Evolutionary conservation across 495 filamentous ascomycete genomes (phyloP).

Genomic region (Darksidea phi): DNA sequence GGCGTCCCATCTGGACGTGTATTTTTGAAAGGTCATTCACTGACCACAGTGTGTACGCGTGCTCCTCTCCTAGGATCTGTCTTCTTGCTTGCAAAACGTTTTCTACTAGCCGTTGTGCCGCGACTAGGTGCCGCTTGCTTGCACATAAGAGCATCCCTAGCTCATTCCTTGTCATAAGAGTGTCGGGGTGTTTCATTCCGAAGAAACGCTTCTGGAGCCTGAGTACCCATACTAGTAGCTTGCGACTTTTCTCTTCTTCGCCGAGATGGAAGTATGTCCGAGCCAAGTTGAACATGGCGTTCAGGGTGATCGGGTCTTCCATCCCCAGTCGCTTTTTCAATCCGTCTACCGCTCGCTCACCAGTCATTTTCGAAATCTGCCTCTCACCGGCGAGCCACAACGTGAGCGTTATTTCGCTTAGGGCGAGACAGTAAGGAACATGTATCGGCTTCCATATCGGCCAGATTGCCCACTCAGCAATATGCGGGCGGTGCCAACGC

Average conservation of each 20-base stretch:
- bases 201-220: constrained; percentile 39
- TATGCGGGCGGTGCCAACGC: constrained; percentile 13
- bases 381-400: constrained; percentile 21
- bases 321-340: constrained; percentile 32
- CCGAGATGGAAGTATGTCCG: constrained; percentile 28
- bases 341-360: constrained; percentile 28
- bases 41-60: constrained; percentile 38
- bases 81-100: constrained; percentile 39
- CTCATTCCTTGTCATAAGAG: constrained; percentile 40
- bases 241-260: constrained; percentile 27
- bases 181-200: constrained; percentile 40
- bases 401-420: constrained; percentile 2
- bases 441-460: constrained; percentile 33
- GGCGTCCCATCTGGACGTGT: constrained; percentile 35
- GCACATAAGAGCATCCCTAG: constrained; percentile 8
- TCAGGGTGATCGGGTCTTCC: constrained; percentile 37
- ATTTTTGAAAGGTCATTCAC: constrained; percentile 43
- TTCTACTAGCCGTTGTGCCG: constrained; percentile 21
- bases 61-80: constrained; percentile 43
- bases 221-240: constrained; percentile 36
- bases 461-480: constrained; percentile 26
- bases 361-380: constrained; percentile 33
- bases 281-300: constrained; percentile 38
- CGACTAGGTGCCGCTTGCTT: constrained; percentile 7
- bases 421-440: constrained; percentile 28